Evolutionary conservation across 352 stramenopile genomes (phyloP), one percentile per base, ranked within the genome.

Genomic region (Globisporangium apiculatum): DNA sequence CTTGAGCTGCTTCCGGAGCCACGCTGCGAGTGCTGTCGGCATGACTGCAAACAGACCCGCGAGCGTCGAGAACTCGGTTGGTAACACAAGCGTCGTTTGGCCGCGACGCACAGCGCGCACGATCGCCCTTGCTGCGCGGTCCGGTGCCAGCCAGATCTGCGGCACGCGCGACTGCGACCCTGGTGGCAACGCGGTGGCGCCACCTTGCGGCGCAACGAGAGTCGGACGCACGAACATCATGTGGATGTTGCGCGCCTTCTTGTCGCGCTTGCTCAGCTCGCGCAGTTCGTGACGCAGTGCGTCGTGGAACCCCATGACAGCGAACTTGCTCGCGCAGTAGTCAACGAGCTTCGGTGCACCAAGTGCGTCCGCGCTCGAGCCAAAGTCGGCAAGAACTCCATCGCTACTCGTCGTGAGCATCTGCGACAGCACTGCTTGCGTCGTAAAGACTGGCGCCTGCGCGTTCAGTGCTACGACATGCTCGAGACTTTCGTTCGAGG

Each of bases 271-370:
- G 38, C 36, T 43, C 7, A 51, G 17, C 5, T 54, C 18, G 9
- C 61, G 63, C 46, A 83, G 41, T 51, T 83, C 72, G 17, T 74
- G 55, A n/a, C 65, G 57, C 35, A 83, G 57, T 7, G 70, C 55
- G 37, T 82, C 72, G 51, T 75, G 62, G 53, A 83, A 76, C 6
- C 73, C 73, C 48, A 75, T 62, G 54, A 67, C 72, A n/a, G 60
- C 73, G 46, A 62, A 83, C 60, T 83, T 83, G 45, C 60, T 74
- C 8, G 73, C 64, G 56, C 65, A 72, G 51, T 83, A 83, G 60
- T 79, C 73, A 9, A 64, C 59, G 18, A 80, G 62, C 42, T 65
- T 64, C 11, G 68, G 58, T 8, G 73, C 65, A 40, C 72, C 73
- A 10, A 78, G 51, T 8, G 46, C 36, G 11, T 71, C 69, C 8